Percentiles rank a stretch among this genome's conserved stretches.
Evolutionary conservation across 1,284 basidiomycete species (phyloP).

Genomic region (Rhodotorula sp.): DNA sequence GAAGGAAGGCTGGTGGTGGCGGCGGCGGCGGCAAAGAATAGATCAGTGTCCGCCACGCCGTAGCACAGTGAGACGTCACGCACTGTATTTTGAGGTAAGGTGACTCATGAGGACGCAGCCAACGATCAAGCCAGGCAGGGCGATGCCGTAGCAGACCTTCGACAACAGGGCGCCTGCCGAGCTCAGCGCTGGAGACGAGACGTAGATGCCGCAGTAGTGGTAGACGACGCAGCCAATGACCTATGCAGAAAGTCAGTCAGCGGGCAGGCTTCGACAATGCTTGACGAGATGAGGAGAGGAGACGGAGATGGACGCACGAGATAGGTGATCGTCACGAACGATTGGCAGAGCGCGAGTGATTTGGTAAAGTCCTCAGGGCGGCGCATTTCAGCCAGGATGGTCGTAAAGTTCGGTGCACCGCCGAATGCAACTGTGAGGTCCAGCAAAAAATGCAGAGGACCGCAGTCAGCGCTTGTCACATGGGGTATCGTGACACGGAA

Average conservation of each 20-base stretch:
- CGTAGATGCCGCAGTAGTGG: constrained; percentile 35
- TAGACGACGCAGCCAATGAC: constrained; percentile 17
- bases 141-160: constrained; percentile 51
- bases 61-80: constrained; percentile 62
- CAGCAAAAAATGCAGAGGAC: neutral
- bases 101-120: constrained; percentile 56
- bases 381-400: constrained; percentile 52
- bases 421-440: constrained; percentile 24
- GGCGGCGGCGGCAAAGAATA: neutral
- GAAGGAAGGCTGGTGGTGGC: neutral
- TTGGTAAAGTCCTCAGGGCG: constrained; percentile 42
- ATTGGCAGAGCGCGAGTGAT: constrained; percentile 28
- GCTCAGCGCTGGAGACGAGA: constrained; percentile 51
- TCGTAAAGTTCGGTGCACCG: constrained; percentile 42
- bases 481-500: neutral
- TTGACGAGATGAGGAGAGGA: neutral
- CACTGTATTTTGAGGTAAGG: constrained; percentile 62
- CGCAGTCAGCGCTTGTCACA: neutral
- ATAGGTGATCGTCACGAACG: constrained; percentile 41
- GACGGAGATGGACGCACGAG: constrained; percentile 21
- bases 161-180: constrained; percentile 51
- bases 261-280: neutral
- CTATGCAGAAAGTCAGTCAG: neutral
- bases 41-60: constrained; percentile 55
- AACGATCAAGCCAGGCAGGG: constrained; percentile 49